These are phyloP conservation scores for Rhodotorula sp. DNA, from an alignment of 1,284 basidiomycete genomes.

Conservation along the genomic window DNA sequence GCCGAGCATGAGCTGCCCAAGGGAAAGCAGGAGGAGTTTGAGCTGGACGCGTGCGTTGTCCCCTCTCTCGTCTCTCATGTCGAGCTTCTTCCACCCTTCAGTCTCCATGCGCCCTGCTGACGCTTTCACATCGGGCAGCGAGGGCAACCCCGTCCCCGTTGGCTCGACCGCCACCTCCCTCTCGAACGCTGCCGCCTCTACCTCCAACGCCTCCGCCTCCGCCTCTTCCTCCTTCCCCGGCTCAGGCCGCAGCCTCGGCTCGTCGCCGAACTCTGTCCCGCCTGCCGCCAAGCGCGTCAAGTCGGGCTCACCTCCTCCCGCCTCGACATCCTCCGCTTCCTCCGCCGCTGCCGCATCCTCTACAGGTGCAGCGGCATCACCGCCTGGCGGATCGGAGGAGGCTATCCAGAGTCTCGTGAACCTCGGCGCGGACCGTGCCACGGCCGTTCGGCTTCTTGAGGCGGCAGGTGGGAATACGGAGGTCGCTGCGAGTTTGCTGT, in stretches of 20 bases:
- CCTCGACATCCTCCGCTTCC: not conserved
- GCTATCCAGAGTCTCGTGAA: constrained; percentile 59
- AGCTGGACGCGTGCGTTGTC: constrained; percentile 45
- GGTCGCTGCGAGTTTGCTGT: constrained; percentile 82
- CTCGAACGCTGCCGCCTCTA: constrained; percentile 22
- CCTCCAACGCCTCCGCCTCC: constrained; percentile 6
- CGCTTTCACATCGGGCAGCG: constrained; percentile 8
- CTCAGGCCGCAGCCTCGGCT: constrained; percentile 41
- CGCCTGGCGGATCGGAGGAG: constrained; percentile 19
- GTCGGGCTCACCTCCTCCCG: not conserved
- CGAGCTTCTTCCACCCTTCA: no score
- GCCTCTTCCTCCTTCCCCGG: constrained; percentile 47
- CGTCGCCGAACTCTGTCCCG: not conserved
- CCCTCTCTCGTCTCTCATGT: not conserved
- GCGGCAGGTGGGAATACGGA: constrained; percentile 84
- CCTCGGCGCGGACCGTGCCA: constrained; percentile 71
- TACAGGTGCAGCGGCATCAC: not conserved
- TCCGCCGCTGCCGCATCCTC: not conserved
- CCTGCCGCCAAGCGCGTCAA: constrained; percentile 11
- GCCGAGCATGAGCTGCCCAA: constrained; percentile 93
- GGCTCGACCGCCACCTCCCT: constrained; percentile 23
- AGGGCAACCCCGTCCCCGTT: constrained; percentile 43
- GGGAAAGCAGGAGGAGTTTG: constrained; percentile 42
- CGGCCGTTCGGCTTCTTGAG: constrained; percentile 73
- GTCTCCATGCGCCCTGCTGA: no score